Percentiles rank a stretch among this genome's conserved stretches.
Conservation (phyloP, 306 rosid genomes). For the Astragalus membranaceus region DNA sequence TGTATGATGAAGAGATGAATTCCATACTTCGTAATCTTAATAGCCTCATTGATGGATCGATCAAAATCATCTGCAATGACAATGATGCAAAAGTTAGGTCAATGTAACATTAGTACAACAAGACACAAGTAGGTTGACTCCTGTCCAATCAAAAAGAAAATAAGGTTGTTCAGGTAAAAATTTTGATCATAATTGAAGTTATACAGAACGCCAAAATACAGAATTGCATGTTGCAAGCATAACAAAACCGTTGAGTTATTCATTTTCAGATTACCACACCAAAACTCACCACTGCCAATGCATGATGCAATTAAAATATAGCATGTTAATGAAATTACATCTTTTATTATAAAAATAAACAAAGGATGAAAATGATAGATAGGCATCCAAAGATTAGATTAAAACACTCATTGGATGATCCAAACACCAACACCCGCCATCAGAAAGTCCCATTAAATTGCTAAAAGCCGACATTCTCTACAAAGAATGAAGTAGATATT, state of each 20-base stretch:
- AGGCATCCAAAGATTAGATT: not conserved
- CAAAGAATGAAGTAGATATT: not conserved
- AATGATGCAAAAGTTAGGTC: conserved; percentile 13
- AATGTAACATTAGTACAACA: not conserved
- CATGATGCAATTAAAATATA: not conserved
- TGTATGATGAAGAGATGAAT: conserved; percentile 2
- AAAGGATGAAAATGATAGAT: not conserved
- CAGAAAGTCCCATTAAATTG: not conserved
- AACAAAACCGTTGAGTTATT: not conserved
- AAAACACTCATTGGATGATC: conserved; percentile 1
- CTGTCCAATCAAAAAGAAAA: conserved; percentile 13
- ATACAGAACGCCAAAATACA: not conserved
- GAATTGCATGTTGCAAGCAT: not conserved
- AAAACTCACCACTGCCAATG: not conserved
- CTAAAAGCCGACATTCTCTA: not conserved
- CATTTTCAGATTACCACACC: not conserved
- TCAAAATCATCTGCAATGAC: conserved; percentile 82
- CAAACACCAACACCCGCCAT: not conserved
- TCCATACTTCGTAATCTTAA: conserved; percentile 85
- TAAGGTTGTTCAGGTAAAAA: not conserved
- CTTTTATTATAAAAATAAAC: not conserved
- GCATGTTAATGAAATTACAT: not conserved
- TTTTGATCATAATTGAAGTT: not conserved
- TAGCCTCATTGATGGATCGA: conserved; percentile 90
- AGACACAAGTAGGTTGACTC: not conserved